Evolutionary conservation across 2,329 filamentous ascomycete genomes (phyloP).

Genomic region (Colletotrichum trifolii): DNA sequence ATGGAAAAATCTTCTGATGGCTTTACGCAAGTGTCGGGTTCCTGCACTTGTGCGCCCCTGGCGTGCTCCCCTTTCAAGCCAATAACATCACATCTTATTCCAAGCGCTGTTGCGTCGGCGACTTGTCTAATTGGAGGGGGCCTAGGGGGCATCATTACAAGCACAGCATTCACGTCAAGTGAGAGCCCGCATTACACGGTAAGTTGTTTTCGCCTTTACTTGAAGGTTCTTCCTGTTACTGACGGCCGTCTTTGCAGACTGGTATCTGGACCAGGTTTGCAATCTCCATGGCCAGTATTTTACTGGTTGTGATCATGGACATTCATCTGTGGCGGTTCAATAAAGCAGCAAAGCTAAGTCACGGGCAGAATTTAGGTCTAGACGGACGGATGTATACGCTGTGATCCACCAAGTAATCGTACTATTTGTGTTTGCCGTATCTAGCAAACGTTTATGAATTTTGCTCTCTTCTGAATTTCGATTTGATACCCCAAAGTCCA

Average conservation of each 20-base stretch:
- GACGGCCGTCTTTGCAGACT: conserved; percentile 1
- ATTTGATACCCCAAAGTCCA: no score
- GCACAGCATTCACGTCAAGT: conserved; percentile 38
- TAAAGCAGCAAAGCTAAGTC: conserved; percentile 27
- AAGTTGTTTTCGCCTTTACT: not conserved
- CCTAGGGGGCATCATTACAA: conserved; percentile 40
- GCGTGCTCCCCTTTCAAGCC: conserved; percentile 44
- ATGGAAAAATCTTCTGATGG: conserved; percentile 31
- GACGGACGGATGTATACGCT: conserved; percentile 32
- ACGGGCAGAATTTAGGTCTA: conserved; percentile 24
- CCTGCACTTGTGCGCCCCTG: conserved; percentile 44
- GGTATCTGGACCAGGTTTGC: conserved; percentile 33
- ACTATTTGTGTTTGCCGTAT: no score
- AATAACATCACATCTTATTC: conserved; percentile 46
- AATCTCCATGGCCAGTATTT: conserved; percentile 30
- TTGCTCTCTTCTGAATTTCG: no score
- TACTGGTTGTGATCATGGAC: conserved; percentile 29
- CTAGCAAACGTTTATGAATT: no score
- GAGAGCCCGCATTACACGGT: conserved; percentile 40
- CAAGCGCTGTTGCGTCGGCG: conserved; percentile 43
- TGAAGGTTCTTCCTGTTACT: not conserved
- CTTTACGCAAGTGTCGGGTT: conserved; percentile 42
- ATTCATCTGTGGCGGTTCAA: conserved; percentile 31
- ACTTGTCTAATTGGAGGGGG: conserved; percentile 44
- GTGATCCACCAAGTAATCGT: not conserved